phyloP scores from a whole-genome alignment of 2,329 filamentous ascomycete species.

The Drechslera avenae region DNA sequence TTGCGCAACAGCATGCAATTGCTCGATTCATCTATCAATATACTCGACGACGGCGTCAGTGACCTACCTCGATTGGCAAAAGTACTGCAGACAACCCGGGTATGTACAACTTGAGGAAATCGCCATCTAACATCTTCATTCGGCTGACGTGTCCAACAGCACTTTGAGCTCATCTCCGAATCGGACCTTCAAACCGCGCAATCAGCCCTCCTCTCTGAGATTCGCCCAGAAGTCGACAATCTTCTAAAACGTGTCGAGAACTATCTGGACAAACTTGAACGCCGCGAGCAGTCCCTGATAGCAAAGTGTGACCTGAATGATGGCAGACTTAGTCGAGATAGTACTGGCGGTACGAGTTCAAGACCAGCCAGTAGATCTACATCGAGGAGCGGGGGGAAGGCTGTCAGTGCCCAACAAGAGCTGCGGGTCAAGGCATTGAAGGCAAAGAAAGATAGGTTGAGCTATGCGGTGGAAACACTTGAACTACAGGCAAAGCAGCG shows the following conservation, averaged over 20 bases:
- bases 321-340: constrained; percentile 62
- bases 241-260: constrained; percentile 82
- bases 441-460: constrained; percentile 82
- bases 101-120: constrained; percentile 42
- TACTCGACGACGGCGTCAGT: constrained; percentile 65
- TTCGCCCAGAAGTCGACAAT: constrained; percentile 81
- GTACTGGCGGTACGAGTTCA: constrained; percentile 28
- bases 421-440: constrained; percentile 69
- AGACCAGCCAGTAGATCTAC: constrained; percentile 31
- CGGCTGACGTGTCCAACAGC: constrained; percentile 55
- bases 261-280: constrained; percentile 80
- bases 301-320: constrained; percentile 84
- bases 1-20: constrained; percentile 65
- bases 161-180: constrained; percentile 92
- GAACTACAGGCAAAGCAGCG: constrained; percentile 84
- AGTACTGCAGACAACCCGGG: constrained; percentile 66
- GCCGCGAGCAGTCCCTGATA: constrained; percentile 81
- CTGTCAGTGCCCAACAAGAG: constrained; percentile 56
- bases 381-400: constrained; percentile 36
- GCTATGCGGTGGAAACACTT: constrained; percentile 84
- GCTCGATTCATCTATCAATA: constrained; percentile 66
- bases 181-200: constrained; percentile 81
- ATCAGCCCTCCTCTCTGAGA: constrained; percentile 82
- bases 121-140: not conserved
- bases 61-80: constrained; percentile 67